Percentiles rank a stretch among this genome's conserved stretches.
phyloP scores from a whole-genome alignment of 2,329 filamentous ascomycete species.

The Fusarium armeniacum region DNA sequence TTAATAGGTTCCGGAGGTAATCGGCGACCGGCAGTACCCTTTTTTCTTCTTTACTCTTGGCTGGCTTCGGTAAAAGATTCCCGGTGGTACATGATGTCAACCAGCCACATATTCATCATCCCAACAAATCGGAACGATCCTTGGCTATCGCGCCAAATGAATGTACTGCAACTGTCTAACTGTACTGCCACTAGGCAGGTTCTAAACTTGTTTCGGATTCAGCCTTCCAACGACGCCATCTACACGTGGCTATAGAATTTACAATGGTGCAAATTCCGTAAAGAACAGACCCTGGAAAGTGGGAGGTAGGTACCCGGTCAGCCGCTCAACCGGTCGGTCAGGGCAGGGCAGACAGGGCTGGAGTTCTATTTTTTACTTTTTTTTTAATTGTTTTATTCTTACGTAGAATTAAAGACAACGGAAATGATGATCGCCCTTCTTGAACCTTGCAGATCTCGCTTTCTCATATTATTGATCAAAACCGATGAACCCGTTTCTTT shows the following conservation, averaged over 20 bases:
- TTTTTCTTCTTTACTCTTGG: not conserved
- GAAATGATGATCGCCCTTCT: slow-evolving; percentile 4
- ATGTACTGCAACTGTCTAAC: no score
- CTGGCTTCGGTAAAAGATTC: not conserved
- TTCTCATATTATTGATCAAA: slow-evolving; percentile 25
- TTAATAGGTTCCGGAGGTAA: no score
- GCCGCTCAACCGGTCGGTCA: not conserved
- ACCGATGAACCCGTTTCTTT: not conserved
- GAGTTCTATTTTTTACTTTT: not conserved
- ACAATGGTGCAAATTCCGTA: not conserved
- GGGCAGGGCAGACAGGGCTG: not conserved
- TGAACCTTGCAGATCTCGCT: not conserved
- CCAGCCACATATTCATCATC: slow-evolving; percentile 1
- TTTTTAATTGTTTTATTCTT: not conserved
- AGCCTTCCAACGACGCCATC: not conserved
- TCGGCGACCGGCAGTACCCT: not conserved
- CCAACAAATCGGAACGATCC: not conserved
- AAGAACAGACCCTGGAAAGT: not conserved
- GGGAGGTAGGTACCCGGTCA: not conserved
- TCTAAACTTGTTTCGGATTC: slow-evolving; percentile 5
- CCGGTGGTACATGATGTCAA: not conserved
- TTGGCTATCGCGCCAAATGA: slow-evolving; percentile 8
- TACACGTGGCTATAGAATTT: slow-evolving; percentile 21
- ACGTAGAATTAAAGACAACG: not conserved
- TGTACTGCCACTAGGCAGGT: no score